Base-by-base conservation (phyloP, 805 yeast genomes). In the Monosporozyma aquatica region DNA sequence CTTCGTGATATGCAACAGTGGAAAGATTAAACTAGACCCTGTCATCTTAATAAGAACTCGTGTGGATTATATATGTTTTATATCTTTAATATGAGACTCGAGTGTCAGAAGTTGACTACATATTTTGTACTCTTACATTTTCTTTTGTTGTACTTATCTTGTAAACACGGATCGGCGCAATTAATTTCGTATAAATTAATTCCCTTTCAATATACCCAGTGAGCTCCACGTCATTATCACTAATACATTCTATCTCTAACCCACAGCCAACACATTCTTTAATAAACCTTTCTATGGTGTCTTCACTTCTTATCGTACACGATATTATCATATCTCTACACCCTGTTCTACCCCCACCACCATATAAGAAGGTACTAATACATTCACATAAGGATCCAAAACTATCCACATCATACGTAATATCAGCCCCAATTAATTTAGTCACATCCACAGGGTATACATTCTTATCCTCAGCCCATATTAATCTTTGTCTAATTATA, bases 371-470 rank as follows among this genome's bases (percentile, higher is more conserved):
- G 58, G 40, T 50, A 53, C 11, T 20, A 47, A 83, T 54, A 9
- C 80, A 72, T 4, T 54, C 46, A n/a, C 76, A 70, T 32, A 89
- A 67, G 20, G 62, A 62, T 0, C 78, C 77, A 17, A 86, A 68
- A 3, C 78, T 68, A 3, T 72, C 64, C 2, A 76, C 57, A 54
- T 89, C 97, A 60, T 84, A 89, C 0, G 95, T 86, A 11, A 89
- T 86, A 60, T 89, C 97, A 0, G 96, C 92, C 9, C 49, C 51
- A 21, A 45, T 30, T 0, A 89, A 95, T 1, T 79, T 59, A 51
- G 80, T 23, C 25, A 23, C 78, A 3, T 68, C 59, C 9, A 53
- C 43, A 0, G 61, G 54, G 2, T 75, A 74, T 1, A 71, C 52
- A 7, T 54, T 52, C n/a, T 37, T 28, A 36, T 70, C 74, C 29